Percentiles rank a stretch among this genome's conserved stretches.
Evolutionary conservation across 805 yeast genomes (phyloP).

Genomic region (Candida qinlingensis): DNA sequence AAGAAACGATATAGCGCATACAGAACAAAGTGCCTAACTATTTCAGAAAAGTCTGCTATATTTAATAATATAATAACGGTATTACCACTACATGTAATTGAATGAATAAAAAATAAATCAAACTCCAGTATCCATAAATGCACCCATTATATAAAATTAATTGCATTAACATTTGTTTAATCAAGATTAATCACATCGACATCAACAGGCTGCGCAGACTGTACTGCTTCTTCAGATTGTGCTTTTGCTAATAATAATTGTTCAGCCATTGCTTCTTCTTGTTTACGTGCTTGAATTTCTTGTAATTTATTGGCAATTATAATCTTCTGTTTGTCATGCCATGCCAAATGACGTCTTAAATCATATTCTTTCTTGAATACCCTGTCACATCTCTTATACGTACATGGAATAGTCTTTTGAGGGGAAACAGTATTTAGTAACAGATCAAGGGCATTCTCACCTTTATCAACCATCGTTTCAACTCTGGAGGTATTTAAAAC

Average conservation of each 20-base stretch:
- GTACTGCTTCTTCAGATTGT: not conserved
- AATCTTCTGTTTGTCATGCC: conserved; percentile 39
- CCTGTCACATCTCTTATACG: conserved; percentile 46
- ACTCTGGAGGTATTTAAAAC: conserved; percentile 19
- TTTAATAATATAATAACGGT: too few relatives aligned
- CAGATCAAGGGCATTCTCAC: conserved; percentile 25
- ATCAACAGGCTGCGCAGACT: not conserved
- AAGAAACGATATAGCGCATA: too few relatives aligned
- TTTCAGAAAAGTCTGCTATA: too few relatives aligned
- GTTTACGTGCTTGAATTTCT: conserved; percentile 3
- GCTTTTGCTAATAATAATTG: not conserved
- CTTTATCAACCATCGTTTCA: conserved; percentile 21
- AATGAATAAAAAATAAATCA: too few relatives aligned
- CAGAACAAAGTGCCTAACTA: too few relatives aligned
- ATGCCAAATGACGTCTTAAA: conserved; percentile 42
- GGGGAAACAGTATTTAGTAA: conserved; percentile 28
- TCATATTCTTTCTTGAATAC: conserved; percentile 46
- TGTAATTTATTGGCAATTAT: not conserved
- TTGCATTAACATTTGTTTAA: too few relatives aligned
- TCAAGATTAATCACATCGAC: not conserved
- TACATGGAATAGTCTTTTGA: conserved; percentile 37
- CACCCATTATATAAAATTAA: too few relatives aligned
- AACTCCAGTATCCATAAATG: too few relatives aligned
- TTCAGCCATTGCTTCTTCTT: not conserved
- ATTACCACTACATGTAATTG: too few relatives aligned